A percentile compares a stretch with the other conserved stretches of the same genome.
These are phyloP conservation scores for Dysphania ambrosioides DNA, from an alignment of 148 eudicot genomes.

Conservation along the genomic window DNA sequence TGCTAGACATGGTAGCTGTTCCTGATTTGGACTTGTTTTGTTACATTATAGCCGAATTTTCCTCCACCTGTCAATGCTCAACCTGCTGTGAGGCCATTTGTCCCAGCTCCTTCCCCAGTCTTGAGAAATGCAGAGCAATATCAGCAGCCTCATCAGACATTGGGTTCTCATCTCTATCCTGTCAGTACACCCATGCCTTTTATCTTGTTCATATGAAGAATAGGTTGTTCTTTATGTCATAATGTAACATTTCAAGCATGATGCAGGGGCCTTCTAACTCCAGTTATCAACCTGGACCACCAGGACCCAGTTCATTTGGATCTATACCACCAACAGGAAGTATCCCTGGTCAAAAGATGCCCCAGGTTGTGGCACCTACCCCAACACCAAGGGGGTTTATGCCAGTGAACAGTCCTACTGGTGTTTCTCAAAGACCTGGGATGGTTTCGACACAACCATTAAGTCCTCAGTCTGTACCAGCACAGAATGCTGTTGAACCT, in stretches of 20 bases:
- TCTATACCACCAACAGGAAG: constrained; percentile 46
- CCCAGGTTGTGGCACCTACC: constrained; percentile 51
- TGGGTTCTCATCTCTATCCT: constrained; percentile 80
- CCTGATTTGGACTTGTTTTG: constrained; percentile 4
- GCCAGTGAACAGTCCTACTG: constrained; percentile 58
- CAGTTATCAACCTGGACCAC: constrained; percentile 56
- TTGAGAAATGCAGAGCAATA: constrained; percentile 74
- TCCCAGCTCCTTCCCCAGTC: constrained; percentile 58
- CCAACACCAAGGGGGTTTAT: constrained; percentile 55
- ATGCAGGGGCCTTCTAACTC: constrained; percentile 55
- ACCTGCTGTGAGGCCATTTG: constrained; percentile 69
- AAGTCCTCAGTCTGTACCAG: constrained; percentile 62
- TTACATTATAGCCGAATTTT: constrained; percentile 47
- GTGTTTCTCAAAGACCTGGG: constrained; percentile 53
- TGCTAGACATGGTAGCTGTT: neutral
- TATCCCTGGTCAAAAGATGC: constrained; percentile 53
- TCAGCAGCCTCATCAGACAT: constrained; percentile 73
- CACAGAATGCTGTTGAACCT: constrained; percentile 56
- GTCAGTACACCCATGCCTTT: constrained; percentile 35
- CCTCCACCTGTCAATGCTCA: constrained; percentile 56
- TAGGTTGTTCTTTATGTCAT: neutral
- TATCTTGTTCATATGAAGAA: neutral
- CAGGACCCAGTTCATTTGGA: constrained; percentile 48
- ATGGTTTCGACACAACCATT: constrained; percentile 64
- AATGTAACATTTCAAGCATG: constrained; percentile 8